Percentiles rank a stretch among this genome's conserved stretches.
These are phyloP conservation scores for Murraya paniculata DNA, from an alignment of 345 rosid species.

Conservation along the genomic window DNA sequence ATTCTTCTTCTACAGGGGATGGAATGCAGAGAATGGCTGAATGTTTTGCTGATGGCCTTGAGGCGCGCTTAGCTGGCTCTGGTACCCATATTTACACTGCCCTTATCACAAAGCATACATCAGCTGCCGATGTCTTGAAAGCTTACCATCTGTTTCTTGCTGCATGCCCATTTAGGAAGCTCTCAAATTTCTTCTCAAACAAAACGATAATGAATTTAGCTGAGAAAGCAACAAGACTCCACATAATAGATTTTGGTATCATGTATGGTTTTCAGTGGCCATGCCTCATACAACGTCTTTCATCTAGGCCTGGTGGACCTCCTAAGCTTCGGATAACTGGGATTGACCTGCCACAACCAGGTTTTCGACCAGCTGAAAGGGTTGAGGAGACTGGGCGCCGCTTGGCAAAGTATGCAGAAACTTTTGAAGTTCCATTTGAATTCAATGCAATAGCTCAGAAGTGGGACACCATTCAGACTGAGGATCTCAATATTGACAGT, in stretches of 20 bases:
- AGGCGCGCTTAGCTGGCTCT: conserved; percentile 48
- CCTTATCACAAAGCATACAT: conserved; percentile 26
- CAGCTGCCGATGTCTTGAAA: conserved; percentile 54
- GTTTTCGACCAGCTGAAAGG: conserved; percentile 55
- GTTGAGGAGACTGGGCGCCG: conserved; percentile 54
- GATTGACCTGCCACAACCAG: conserved; percentile 57
- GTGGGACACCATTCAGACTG: conserved; percentile 51
- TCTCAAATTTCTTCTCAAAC: conserved; percentile 48
- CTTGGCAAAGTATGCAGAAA: conserved; percentile 43
- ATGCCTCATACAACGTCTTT: conserved; percentile 46
- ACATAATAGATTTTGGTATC: conserved; percentile 60
- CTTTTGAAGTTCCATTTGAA: conserved; percentile 52
- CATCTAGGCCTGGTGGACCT: conserved; percentile 47
- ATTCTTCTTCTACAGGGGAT: conserved; percentile 41
- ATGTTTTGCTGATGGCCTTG: conserved; percentile 43
- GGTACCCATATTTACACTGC: conserved; percentile 39
- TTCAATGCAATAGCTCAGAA: conserved; percentile 55
- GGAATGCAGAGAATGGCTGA: conserved; percentile 49
- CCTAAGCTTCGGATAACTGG: conserved; percentile 54
- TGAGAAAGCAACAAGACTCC: conserved; percentile 42
- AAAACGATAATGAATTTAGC: conserved; percentile 45
- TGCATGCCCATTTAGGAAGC: conserved; percentile 53
- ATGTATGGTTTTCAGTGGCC: conserved; percentile 69
- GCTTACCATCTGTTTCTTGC: conserved; percentile 43
- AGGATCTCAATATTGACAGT: conserved; percentile 49